Percentiles rank a stretch among this genome's conserved stretches.
Conservation (phyloP, 257 asterid genomes). For the Prunella vulgaris region DNA sequence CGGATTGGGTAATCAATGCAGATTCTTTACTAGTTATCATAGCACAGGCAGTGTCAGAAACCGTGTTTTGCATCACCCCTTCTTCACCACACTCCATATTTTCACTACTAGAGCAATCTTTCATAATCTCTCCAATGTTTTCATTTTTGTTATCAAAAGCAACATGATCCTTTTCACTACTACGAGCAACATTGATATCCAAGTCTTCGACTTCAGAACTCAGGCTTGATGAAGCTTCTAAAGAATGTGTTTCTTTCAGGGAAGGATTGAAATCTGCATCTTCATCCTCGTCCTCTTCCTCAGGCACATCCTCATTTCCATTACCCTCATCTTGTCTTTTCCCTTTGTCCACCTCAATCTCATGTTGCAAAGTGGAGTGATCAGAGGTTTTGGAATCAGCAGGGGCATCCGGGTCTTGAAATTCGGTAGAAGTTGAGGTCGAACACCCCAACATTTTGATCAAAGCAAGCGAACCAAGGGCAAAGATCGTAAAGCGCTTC, state of each 20-base stretch:
- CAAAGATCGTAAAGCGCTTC: no score
- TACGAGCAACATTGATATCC: conserved; percentile 62
- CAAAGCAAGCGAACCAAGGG: conserved; percentile 1
- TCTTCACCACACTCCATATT: conserved; percentile 56
- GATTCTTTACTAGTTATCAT: conserved; percentile 24
- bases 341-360: conserved; percentile 30
- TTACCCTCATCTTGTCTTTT: conserved; percentile 26
- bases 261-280: conserved; percentile 89
- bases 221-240: conserved; percentile 85
- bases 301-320: conserved; percentile 31
- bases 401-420: conserved; percentile 26
- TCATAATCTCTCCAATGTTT: conserved; percentile 12
- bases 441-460: conserved; percentile 35
- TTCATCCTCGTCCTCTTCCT: conserved; percentile 79
- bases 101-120: conserved; percentile 34
- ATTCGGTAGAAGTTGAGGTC: conserved; percentile 30
- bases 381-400: conserved; percentile 27
- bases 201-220: conserved; percentile 86
- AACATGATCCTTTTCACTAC: conserved; percentile 34
- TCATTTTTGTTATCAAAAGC: conserved; percentile 24
- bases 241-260: conserved; percentile 52
- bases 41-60: conserved; percentile 23
- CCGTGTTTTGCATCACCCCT: conserved; percentile 37
- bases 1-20: conserved; percentile 29
- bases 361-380: conserved; percentile 24